Evolutionary conservation across 352 stramenopile genomes (phyloP), one percentile per base, ranked within the genome.

Genomic region (Globisporangium yorkense): DNA sequence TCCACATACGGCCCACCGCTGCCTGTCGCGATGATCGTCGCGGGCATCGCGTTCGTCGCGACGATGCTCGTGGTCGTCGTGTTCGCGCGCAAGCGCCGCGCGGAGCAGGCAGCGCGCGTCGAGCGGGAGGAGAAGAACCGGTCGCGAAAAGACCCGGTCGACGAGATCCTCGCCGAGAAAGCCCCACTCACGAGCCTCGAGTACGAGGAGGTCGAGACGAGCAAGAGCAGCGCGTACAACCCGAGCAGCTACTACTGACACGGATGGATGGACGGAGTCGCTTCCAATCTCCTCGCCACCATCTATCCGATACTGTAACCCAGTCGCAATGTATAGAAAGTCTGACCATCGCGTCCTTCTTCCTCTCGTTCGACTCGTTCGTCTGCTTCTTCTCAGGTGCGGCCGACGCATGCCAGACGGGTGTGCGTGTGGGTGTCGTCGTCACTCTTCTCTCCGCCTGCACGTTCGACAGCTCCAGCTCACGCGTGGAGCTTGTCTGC

Each of bases 401-500:
- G 5, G 9, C 9, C 27, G 15, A 9, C 43, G n/a, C n/a, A 13
- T 49, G 37, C 10, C 12, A 15, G 4, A 6, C 37, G 37, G 35
- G 35, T 41, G 35, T 40, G 24, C 24, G 24, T 27, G 24, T 27
- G 24, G 24, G 24, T 27, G 6, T 37, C 35, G 8, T 15, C 12
- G 8, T 41, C 35, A 15, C 35, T 24, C 2, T 13, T 27, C 44
- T 2, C 44, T 31, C 21, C 8, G 10, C 9, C 5, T n/a, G 20
- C 21, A 13, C 31, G n/a, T 12, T 41, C 21, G 3, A 20, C 15
- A 35, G 21, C 20, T 44, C 24, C 31, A 18, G 37, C 37, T 43
- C 13, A 94, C 62, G 71, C 78, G 21, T 92, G 84, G 54, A 94
- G 77, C 71, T 94, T 92, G 20, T 94, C 85, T 27, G 79, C 80